Evolutionary conservation across 257 asterid genomes (phyloP).

Genomic region (Plantago ovata): DNA sequence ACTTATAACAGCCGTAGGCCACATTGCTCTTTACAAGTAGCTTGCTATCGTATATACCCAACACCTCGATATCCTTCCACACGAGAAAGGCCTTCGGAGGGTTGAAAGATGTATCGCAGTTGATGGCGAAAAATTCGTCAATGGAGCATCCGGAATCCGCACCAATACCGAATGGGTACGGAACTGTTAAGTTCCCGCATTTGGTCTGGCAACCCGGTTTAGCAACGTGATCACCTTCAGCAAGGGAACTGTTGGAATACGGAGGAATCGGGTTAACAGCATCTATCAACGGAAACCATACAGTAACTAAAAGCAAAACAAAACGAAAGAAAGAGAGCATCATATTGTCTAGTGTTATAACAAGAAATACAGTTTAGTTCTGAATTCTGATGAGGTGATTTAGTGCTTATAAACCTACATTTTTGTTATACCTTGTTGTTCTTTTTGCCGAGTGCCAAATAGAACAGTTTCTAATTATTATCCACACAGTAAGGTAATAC

Average conservation of each 20-base stretch:
- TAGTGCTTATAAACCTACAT: no score
- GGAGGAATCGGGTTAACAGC: not conserved
- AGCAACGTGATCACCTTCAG: not conserved
- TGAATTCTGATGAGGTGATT: no score
- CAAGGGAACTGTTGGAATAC: constrained; percentile 12
- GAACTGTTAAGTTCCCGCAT: constrained; percentile 27
- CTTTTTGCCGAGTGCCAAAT: no score
- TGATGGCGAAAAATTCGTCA: constrained; percentile 19
- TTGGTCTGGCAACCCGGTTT: constrained; percentile 26
- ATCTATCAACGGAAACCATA: not conserved
- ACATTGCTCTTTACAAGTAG: constrained; percentile 16
- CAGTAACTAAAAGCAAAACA: not conserved
- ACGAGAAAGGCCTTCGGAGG: constrained; percentile 32
- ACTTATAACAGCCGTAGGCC: constrained; percentile 14
- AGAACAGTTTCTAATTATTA: no score
- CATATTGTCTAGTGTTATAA: not conserved
- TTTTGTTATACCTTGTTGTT: no score
- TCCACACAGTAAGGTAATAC: no score
- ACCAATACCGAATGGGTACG: constrained; percentile 35
- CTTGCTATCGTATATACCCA: constrained; percentile 16
- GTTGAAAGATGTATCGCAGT: constrained; percentile 20
- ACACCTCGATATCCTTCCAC: constrained; percentile 13
- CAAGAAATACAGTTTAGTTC: no score
- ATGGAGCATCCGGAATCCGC: constrained; percentile 22
- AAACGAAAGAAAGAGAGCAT: not conserved